Evolutionary conservation across 1,139 yeast species (phyloP), one percentile per base, ranked within the genome.

Genomic region (Diutina neorugosa): DNA sequence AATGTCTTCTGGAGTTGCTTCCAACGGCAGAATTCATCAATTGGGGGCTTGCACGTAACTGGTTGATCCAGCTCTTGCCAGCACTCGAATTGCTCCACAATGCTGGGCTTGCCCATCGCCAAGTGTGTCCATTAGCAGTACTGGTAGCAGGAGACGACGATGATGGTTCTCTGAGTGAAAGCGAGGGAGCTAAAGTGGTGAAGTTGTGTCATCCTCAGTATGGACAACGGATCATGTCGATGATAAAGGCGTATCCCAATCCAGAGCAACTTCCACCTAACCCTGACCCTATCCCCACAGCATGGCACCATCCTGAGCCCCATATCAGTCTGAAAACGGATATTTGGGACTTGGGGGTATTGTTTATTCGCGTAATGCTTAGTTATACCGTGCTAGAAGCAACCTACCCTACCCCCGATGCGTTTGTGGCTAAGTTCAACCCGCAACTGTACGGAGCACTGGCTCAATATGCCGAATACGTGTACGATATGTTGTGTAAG

Each of bases 301-400:
- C 59, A 0, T 90, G 96, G 97, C 68, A 68, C 11, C 93, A 96
- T 0, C 96, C 98, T 0, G 97, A 90, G 63, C 61, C 85, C 16
- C 62, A 66, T 5, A 69, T 71, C 48, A 62, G 65, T 0, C 68
- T 69, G 14, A 88, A 89, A 63, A 83, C 96, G 0, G 98, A 94
- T 68, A 84, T 94, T 5, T 93, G 97, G 96, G 86, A 87, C 60
- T 69, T 91, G 52, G 98, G 97, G 3, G 88, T 87, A 0, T 67
- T 87, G 4, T 84, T 93, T 60, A 70, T 87, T 27, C 81, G 87
- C 57, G 76, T 89, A 61, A 79, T 90, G 63, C 50, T 46, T 11
- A 27, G 12, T 6, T 46, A 25, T 18, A n/a, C 27, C 11, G 51
- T 48, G 21, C 20, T 48, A 23, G 43, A 48, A 9, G n/a, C 25